Evolutionary conservation across 768 basidiomycete genomes (phyloP), one percentile per base, ranked within the genome.

Genomic region (Boletellus ananas): DNA sequence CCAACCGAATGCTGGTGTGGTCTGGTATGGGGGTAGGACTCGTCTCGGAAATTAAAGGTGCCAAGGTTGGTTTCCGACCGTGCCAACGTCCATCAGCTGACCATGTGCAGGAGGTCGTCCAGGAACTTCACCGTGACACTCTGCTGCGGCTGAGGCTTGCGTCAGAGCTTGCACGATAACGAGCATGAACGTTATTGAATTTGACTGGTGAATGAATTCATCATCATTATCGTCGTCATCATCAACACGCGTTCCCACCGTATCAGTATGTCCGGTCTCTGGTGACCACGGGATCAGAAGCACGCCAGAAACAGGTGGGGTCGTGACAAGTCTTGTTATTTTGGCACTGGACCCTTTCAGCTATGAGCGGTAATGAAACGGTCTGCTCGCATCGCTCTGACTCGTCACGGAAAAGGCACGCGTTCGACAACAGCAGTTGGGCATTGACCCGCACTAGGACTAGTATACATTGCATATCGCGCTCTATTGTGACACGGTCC

Each of bases 1-100:
- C 70, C 10, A 70, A 74, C 48, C 71, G 81, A 37, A 74, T 80
- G 51, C 66, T 85, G 3, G 75, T 81, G 12, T 90, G 87, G 87
- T 79, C 84, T 13, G 87, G 87, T 37, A 74, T 78, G 35, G 80
- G 84, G 14, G 78, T 87, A 23, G 81, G 77, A 12, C 69, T 81
- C 43, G 77, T 87, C 68, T 70, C 72, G 18, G 67, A 71, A 42
- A 70, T 76, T 55, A 69, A 68, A 47, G 55, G 65, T 4, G 74
- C 72, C 13, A 65, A 65, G 64, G 76, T 77, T 29, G 44, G 72
- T 59, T 23, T 49, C 31, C 47, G 34, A 38, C 43, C 39, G 31
- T 29, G 51, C 44, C 35, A 46, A 21, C 34, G 12, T 31, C 4
- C 34, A 38, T 37, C 18, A 21, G 21, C 49, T 56, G 23, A 57